Base-by-base conservation (phyloP, 805 yeast genomes). In the Hanseniaspora taiwanica region DNA sequence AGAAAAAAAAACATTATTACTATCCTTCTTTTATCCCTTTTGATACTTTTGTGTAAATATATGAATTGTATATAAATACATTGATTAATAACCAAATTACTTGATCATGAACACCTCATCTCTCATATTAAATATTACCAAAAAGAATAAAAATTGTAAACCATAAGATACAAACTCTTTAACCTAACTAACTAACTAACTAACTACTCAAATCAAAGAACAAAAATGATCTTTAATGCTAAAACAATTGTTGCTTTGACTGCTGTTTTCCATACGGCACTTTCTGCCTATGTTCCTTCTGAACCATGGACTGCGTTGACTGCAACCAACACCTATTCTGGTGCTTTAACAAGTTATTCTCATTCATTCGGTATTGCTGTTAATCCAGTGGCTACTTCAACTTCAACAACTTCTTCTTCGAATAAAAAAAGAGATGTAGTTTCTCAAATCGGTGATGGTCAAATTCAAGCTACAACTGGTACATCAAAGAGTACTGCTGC, bases 281-380 rank as follows among this genome's bases (percentile, higher is more conserved):
- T 55, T 42, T 78, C 78, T 32, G 81, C 81, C 41, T 72, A 71
- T 52, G 71, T 73, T 46, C 79, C 81, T 42, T 61, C 75, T 44
- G 75, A 72, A 40, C 71, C 73, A 48, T 74, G 81, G 81, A 60
- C 80, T 40, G 76, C 85, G 40, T 68, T 81, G 59, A 78, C 86
- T 29, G 87, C 91, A 49, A 42, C 59, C 33, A 72, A 71, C 38
- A 58, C 73, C 36, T 67, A 68, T 45, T 48, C 73, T 7, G 75
- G 76, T 52, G 79, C 75, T 46, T 50, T 68, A 37, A 72, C 82
- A 35, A 74, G 74, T 50, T 72, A 71, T 67, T 44, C 71, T 32
- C 57, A 63, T 37, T 55, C 69, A 38, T 80, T 80, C 52, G 89
- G 87, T 64, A 78, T 80, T 52, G 81, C 80, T 44, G 74, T 80